Conservation (phyloP, 805 yeast genomes). For the Starmera amethionina region DNA sequence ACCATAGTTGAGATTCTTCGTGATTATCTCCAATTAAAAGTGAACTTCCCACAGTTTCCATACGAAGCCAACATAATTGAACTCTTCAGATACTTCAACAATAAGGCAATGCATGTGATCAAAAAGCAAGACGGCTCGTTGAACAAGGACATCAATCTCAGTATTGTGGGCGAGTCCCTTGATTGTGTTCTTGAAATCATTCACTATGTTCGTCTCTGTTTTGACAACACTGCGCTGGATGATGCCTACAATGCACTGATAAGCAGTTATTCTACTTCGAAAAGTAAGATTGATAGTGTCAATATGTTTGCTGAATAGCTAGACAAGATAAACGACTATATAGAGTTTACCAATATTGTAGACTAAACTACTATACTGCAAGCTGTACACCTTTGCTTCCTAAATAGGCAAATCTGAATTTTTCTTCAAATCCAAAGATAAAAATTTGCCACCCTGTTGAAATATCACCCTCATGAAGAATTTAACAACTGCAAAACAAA, state of each 20-base stretch:
- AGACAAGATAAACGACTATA: background rate
- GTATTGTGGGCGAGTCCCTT: constrained; percentile 31
- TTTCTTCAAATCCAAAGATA: too few relatives aligned
- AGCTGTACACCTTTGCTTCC: too few relatives aligned
- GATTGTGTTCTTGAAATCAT: constrained; percentile 30
- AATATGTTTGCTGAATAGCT: constrained; percentile 6
- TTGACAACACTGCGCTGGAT: constrained; percentile 7
- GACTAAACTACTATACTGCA: too few relatives aligned
- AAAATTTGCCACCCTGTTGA: too few relatives aligned
- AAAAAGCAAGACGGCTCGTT: constrained; percentile 12
- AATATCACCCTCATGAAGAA: background rate
- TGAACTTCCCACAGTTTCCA: constrained; percentile 40
- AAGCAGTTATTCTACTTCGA: constrained; percentile 3
- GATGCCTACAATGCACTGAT: constrained; percentile 6
- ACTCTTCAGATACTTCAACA: constrained; percentile 40
- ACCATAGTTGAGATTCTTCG: constrained; percentile 31
- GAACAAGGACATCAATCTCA: constrained; percentile 22
- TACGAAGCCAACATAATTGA: constrained; percentile 36
- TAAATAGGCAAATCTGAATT: too few relatives aligned
- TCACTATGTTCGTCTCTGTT: constrained; percentile 9
- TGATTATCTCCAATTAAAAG: constrained; percentile 46
- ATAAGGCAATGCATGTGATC: constrained; percentile 25
- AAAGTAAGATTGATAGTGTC: constrained; percentile 7
- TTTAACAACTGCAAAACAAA: background rate
- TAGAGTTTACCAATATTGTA: background rate